A percentile compares a stretch with the other conserved stretches of the same genome.
Conservation (phyloP, 2,329 filamentous ascomycete species). For the Ceratocystis smalleyi region DNA sequence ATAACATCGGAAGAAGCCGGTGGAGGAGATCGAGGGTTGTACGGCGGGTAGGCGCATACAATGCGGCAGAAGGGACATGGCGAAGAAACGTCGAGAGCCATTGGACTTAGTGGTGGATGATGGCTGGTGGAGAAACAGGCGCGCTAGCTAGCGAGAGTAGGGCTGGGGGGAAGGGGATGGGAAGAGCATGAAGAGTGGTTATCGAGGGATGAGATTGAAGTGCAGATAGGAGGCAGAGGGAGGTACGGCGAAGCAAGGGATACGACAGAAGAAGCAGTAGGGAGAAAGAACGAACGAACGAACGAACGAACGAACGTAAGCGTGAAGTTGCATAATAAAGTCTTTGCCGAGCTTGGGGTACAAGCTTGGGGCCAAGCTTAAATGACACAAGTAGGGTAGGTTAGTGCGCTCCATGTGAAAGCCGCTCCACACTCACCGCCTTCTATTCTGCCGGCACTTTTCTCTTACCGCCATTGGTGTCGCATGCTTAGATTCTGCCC, state of each 20-base stretch:
- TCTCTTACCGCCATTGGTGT: not conserved
- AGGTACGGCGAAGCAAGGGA: not conserved
- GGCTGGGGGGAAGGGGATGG: too few species aligned
- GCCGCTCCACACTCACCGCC: not conserved
- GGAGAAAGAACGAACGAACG: too few species aligned
- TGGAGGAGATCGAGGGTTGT: conserved; percentile 31
- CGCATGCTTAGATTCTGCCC: not conserved
- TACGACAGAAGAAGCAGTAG: not conserved
- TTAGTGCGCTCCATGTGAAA: not conserved
- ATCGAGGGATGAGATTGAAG: too few species aligned
- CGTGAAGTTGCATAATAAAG: too few species aligned
- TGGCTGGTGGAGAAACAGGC: not conserved
- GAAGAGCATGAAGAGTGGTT: too few species aligned
- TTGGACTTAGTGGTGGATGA: not conserved
- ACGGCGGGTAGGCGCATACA: conserved; percentile 33
- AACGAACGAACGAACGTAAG: too few species aligned
- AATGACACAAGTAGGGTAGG: not conserved
- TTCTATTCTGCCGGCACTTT: not conserved
- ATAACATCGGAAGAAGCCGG: conserved; percentile 21
- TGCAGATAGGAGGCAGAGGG: not conserved
- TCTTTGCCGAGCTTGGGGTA: not conserved
- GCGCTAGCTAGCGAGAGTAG: too few species aligned
- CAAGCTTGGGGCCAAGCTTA: not conserved
- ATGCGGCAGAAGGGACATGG: conserved; percentile 50
- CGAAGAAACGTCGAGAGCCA: not conserved